Percentiles rank a stretch among this genome's conserved stretches.
Conservation (phyloP, 176 grass and related monocot genomes). For the Triticum monococcum region DNA sequence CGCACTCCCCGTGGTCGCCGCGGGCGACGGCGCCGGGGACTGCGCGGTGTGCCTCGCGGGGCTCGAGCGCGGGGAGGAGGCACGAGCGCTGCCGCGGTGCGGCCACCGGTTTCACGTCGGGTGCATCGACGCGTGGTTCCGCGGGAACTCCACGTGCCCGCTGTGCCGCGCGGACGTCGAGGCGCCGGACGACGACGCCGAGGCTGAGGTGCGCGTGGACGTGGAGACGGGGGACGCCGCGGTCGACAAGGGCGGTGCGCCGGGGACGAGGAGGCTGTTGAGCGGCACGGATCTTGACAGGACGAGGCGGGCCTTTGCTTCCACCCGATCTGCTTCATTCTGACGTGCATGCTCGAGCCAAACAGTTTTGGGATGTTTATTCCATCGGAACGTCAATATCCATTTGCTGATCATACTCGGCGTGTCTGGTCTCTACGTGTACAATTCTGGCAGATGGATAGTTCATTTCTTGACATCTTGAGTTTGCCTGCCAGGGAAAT, state of each 20-base stretch:
- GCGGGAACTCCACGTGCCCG: conserved; percentile 53
- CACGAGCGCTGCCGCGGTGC: conserved; percentile 50
- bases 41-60: conserved; percentile 62
- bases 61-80: conserved; percentile 45
- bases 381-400: not conserved
- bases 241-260: not conserved
- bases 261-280: conserved; percentile 38
- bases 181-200: not conserved
- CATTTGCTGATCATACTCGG: not conserved
- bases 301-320: conserved; percentile 27
- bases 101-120: conserved; percentile 60
- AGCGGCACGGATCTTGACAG: conserved; percentile 36
- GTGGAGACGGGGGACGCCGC: not conserved
- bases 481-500: too few species aligned
- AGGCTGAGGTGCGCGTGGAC: not conserved
- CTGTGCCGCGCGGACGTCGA: conserved; percentile 57
- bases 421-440: too few species aligned
- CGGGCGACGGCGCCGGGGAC: not conserved
- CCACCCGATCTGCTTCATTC: not conserved
- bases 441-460: not conserved
- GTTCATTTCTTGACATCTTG: too few species aligned
- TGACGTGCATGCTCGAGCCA: not conserved
- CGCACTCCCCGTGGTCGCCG: conserved; percentile 36
- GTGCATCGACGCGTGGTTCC: conserved; percentile 74
- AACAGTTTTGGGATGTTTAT: not conserved